A percentile compares a stretch with the other conserved stretches of the same genome.
Conservation (phyloP, 345 rosid genomes). For the Syzygium grande region DNA sequence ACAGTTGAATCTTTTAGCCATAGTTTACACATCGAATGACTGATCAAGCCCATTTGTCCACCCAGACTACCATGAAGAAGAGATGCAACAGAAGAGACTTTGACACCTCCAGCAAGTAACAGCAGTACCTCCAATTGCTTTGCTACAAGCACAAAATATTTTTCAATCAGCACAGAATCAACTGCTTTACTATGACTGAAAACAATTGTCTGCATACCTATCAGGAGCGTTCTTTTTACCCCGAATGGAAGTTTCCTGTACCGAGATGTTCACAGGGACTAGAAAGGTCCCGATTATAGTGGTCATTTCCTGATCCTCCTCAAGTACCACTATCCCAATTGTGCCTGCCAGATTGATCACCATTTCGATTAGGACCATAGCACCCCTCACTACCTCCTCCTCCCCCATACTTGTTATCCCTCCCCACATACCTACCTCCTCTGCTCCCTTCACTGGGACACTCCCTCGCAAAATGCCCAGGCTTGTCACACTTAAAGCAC, state of each 20-base stretch:
- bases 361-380: slow-evolving; percentile 25
- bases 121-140: too few relatives aligned
- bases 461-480: slow-evolving; percentile 93
- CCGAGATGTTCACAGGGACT: slow-evolving; percentile 69
- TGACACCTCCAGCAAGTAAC: neutral
- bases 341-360: slow-evolving; percentile 51
- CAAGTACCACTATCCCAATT: slow-evolving; percentile 53
- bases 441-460: slow-evolving; percentile 66
- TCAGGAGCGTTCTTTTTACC: slow-evolving; percentile 7
- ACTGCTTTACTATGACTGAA: neutral
- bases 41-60: slow-evolving; percentile 5
- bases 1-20: slow-evolving; percentile 16
- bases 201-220: slow-evolving; percentile 7
- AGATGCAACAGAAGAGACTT: slow-evolving; percentile 18
- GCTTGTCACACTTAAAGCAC: slow-evolving; percentile 87
- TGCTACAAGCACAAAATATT: too few relatives aligned
- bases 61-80: slow-evolving; percentile 3
- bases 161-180: neutral
- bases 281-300: slow-evolving; percentile 53
- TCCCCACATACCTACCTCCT: neutral
- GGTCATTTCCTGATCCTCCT: slow-evolving; percentile 66
- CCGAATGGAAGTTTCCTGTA: slow-evolving; percentile 37
- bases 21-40: slow-evolving; percentile 3
- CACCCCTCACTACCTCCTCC: slow-evolving; percentile 9
- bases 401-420: neutral